Base-by-base conservation (phyloP, 495 filamentous ascomycete genomes). In the Aspergillus heteromorphus region DNA sequence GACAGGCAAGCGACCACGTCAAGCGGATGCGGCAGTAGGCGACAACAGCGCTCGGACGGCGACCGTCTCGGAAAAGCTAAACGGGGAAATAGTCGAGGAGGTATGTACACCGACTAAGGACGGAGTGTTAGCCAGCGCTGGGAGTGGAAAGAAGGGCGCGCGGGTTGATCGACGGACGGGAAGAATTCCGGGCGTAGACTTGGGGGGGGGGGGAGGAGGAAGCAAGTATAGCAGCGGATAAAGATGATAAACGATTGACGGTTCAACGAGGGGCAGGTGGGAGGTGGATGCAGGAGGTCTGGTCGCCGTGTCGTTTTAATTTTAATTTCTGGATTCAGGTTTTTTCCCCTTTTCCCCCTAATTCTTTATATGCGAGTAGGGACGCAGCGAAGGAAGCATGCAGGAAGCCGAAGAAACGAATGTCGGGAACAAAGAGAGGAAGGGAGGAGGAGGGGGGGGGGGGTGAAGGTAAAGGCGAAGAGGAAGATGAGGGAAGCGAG, bases 121-220 rank as follows among this genome's bases (percentile, higher is more conserved):
- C 18, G 4, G 40, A 47, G n/a, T 40, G 48, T 55, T 49, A 57
- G 60, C 51, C 34, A 50, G 45, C 16, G 49, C 48, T 54, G 54
- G 50, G 36, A 64, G 54, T 52, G 56, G 38, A 53, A 29, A 49
- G 48, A 36, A 55, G 57, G 47, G 61, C 57, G 57, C 43, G 53
- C 56, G 47, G 43, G 50, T 61, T 58, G 58, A 64, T 64, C 55
- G 61, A 60, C 61, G 45, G 50, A 53, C 50, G 58, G 54, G 48
- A 34, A 49, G 51, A 57, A 54, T 54, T 57, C 49, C 58, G 55
- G 55, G 40, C 17, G 58, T 57, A 56, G 42, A 17, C 17, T 27
- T 48, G 51, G 47, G n/a, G n/a, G n/a, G n/a, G n/a, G n/a, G n/a
- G n/a, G n/a, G n/a, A n/a, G n/a, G n/a, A n/a, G n/a, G n/a, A n/a